Evolutionary conservation across 1,139 yeast genomes (phyloP), one percentile per base, ranked within the genome.

Genomic region (Nakaseomyces glabratus): DNA sequence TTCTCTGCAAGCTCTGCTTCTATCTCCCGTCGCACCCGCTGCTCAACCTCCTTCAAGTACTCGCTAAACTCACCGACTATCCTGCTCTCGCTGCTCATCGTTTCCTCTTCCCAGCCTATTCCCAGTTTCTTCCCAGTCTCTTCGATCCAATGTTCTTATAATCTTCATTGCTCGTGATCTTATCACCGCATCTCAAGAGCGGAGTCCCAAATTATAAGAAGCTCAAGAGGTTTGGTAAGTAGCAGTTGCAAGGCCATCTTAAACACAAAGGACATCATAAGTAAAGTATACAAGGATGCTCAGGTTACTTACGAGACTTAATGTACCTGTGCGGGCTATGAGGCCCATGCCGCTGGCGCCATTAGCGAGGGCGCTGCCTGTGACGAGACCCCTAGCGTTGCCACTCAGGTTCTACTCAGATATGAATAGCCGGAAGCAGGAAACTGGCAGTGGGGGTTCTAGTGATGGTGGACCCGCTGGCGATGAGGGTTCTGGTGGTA

Each of bases 21-120:
- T 7, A 28, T 19, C 31, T 19, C 31, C 22, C 17, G 23, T 16
- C 22, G 31, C 10, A 20, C 16, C 23, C 19, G 19, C 31, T 19
- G 20, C 23, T 28, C 31, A 22, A 28, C 11, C 23, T 22, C 13
- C 23, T 23, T 22, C 31, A 28, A 17, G 10, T 18, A 19, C 23
- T 11, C 23, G 10, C 23, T 20, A 13, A 20, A 19, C 23, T 28
- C 23, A 12, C n/a, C 31, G 16, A 28, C 16, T 13, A 19, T 20
- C 9, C 9, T 8, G 22, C 9, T 20, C n/a, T 8, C 8, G 22
- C 22, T 8, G n/a, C n/a, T n/a, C n/a, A n/a, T n/a, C n/a, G n/a
- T n/a, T n/a, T n/a, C n/a, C n/a, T n/a, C n/a, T n/a, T n/a, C n/a
- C n/a, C n/a, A n/a, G n/a, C n/a, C n/a, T n/a, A n/a, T n/a, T n/a